These are phyloP conservation scores for Exophiala sideris DNA, from an alignment of 2,329 filamentous ascomycete genomes.

Conservation along the genomic window DNA sequence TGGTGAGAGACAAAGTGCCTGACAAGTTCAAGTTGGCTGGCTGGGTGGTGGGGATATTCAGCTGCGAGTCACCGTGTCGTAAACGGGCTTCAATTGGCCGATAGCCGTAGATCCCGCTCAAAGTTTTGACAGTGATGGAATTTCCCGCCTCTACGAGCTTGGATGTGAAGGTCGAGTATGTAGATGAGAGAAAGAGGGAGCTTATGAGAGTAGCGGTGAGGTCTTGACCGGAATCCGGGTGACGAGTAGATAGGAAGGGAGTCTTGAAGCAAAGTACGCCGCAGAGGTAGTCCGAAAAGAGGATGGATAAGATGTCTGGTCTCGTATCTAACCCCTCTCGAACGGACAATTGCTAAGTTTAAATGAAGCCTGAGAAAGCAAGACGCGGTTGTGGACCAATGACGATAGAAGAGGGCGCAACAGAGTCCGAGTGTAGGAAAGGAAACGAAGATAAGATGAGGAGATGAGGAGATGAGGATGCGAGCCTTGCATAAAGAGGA, in stretches of 20 bases:
- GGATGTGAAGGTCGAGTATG: background rate
- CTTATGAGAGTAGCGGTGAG: background rate
- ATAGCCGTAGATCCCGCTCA: background rate
- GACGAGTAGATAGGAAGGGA: background rate
- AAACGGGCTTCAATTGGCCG: background rate
- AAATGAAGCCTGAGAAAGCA: background rate
- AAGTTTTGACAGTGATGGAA: background rate
- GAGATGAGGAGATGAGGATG: background rate
- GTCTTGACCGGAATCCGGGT: too few relatives aligned
- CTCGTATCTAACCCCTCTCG: constrained; percentile 7
- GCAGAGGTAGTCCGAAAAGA: background rate
- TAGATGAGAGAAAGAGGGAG: background rate
- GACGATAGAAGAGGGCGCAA: constrained; percentile 1
- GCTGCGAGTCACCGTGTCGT: background rate
- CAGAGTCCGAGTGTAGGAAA: constrained; percentile 1
- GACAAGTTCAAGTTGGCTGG: background rate
- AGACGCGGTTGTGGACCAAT: constrained; percentile 5
- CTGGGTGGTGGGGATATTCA: background rate
- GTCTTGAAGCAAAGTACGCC: constrained; percentile 1
- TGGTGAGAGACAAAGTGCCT: constrained; percentile 2
- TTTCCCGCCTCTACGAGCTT: background rate
- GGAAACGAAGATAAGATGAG: background rate
- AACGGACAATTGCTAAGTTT: constrained; percentile 4
- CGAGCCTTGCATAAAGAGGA: constrained; percentile 1
- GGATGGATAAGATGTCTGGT: constrained; percentile 2